Evolutionary conservation across 331 rosid species (phyloP), one percentile per base, ranked within the genome.

Genomic region (Quercus lobata): DNA sequence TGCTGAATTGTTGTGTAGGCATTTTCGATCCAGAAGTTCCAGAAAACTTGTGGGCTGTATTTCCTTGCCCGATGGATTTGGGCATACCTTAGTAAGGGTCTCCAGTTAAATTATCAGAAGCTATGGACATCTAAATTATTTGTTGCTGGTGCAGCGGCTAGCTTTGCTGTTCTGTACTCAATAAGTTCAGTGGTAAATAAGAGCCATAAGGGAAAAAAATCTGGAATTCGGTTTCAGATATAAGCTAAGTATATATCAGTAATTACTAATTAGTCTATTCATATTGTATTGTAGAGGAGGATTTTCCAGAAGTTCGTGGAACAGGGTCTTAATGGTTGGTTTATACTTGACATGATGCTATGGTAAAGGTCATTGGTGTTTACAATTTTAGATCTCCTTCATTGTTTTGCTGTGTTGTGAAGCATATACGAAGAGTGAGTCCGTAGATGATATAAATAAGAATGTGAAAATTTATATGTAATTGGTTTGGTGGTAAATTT

Each of bases 1-100:
- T 76, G 46, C 69, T 80, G 78, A 74, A 66, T 82, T 80, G 60
- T 17, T 89, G 1, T 77, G 74, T 84, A 87, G 98, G 92, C 82
- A 10, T 90, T 93, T 78, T 87, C 86, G 0, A 80, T 90, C 72
- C 88, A 81, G 88, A 90, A 81, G 87, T 90, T 91, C 85, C 83
- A 74, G 72, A 83, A 70, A 79, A 86, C 90, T 19, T 91, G 94
- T 58, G 82, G 81, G 65, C 86, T 91, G 83, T 89, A 19, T 56
- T 93, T 93, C 87, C 76, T 86, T 32, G 79, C 78, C 56, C 87
- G 89, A 56, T 93, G 93, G 93, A 78, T 81, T 76, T 85, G 85
- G 83, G 86, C 80, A 41, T 88, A 76, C 85, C 24, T 86, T 32
- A 68, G 71, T 16, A 46, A 79, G 44, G 62, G 78, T 70, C 46